phyloP scores from a whole-genome alignment of 164 flowering plant genomes.

The Vitis labrusca region DNA sequence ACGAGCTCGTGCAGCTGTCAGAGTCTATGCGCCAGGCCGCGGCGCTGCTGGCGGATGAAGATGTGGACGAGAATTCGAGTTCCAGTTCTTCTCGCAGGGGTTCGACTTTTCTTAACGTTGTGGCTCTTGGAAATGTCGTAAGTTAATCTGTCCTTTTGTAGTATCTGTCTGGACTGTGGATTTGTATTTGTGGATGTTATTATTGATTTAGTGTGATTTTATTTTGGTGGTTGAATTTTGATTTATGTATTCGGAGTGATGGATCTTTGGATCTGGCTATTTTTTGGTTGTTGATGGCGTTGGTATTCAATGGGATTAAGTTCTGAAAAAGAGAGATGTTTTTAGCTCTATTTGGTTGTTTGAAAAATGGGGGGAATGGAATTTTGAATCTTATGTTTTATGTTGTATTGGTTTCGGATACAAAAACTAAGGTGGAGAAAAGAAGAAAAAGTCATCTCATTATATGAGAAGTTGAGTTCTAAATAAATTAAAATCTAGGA shows the following conservation, averaged over 20 bases:
- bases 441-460: too few species aligned
- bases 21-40: conserved; percentile 90
- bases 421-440: too few species aligned
- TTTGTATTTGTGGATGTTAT: conserved; percentile 6
- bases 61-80: conserved; percentile 58
- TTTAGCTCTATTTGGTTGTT: too few species aligned
- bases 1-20: conserved; percentile 74
- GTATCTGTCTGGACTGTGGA: not conserved
- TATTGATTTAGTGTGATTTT: not conserved
- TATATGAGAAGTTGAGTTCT: too few species aligned
- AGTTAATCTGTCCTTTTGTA: conserved; percentile 24
- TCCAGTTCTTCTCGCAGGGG: conserved; percentile 41
- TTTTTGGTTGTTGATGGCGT: conserved; percentile 46
- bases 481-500: too few species aligned
- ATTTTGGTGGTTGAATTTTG: not conserved
- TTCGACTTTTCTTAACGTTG: conserved; percentile 86
- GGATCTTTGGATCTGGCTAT: not conserved
- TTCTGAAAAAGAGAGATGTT: too few species aligned
- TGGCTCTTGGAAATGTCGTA: conserved; percentile 97
- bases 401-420: too few species aligned
- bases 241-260: not conserved
- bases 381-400: too few species aligned
- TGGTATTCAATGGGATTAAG: conserved; percentile 32
- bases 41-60: conserved; percentile 89
- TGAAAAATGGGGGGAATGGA: too few species aligned